A percentile compares a stretch with the other conserved stretches of the same genome.
Conservation (phyloP, 164 flowering plant genomes). For the Brasenia schreberi region DNA sequence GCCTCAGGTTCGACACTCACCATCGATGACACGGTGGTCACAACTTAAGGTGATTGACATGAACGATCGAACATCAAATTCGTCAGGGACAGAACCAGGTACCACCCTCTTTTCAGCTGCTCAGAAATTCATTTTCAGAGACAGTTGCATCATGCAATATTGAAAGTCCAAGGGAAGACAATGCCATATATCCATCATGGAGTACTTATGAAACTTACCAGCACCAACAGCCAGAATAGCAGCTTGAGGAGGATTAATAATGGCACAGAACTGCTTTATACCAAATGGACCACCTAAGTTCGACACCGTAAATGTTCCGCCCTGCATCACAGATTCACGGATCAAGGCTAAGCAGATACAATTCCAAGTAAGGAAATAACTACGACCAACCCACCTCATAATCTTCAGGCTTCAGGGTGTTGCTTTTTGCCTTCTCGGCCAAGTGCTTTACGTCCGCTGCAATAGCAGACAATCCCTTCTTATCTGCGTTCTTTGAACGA, state of each 20-base stretch:
- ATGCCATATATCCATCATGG: background rate
- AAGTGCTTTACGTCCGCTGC: conserved; percentile 69
- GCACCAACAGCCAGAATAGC: conserved; percentile 98
- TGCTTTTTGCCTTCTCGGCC: conserved; percentile 83
- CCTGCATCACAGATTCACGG: conserved; percentile 27
- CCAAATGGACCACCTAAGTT: conserved; percentile 96
- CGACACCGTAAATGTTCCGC: conserved; percentile 89
- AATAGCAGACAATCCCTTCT: conserved; percentile 80
- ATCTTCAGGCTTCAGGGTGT: conserved; percentile 85
- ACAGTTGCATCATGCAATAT: background rate
- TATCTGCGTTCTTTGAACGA: conserved; percentile 84
- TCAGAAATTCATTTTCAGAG: background rate
- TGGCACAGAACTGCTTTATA: conserved; percentile 86
- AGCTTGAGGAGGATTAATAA: conserved; percentile 87
- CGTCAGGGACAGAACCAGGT: conserved; percentile 52
- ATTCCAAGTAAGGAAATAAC: background rate
- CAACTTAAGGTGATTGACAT: conserved; percentile 93
- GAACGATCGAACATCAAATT: conserved; percentile 64
- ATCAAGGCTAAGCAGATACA: background rate
- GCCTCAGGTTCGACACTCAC: conserved; percentile 21
- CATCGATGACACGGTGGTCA: conserved; percentile 96
- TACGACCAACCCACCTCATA: conserved; percentile 50
- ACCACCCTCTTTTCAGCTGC: conserved; percentile 52
- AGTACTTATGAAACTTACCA: conserved; percentile 28
- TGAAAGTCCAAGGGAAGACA: background rate